Conservation (phyloP, 768 basidiomycete genomes). For the Trichaptum fuscoviolaceum region DNA sequence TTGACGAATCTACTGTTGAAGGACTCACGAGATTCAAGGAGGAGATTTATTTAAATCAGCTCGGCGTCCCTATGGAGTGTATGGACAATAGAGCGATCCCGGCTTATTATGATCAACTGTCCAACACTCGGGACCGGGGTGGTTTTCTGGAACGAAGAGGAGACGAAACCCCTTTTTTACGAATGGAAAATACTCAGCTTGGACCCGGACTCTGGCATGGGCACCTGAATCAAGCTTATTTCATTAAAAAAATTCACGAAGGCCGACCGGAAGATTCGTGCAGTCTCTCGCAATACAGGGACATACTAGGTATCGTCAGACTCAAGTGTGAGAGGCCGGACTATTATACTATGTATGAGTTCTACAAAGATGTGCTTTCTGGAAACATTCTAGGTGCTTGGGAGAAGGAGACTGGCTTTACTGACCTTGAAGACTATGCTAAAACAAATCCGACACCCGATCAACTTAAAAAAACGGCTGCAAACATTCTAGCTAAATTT, state of each 20-base stretch:
- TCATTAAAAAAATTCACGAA: not conserved
- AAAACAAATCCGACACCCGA: not conserved
- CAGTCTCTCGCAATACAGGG: not conserved
- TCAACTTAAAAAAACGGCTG: not conserved
- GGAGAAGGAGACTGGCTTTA: not conserved
- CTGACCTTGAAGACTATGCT: not conserved
- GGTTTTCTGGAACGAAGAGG: not conserved
- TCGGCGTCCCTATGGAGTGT: not conserved
- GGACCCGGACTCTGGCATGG: not conserved
- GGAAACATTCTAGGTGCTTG: not conserved
- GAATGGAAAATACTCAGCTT: slow-evolving; percentile 3
- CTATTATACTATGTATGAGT: not conserved
- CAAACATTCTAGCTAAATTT: not conserved
- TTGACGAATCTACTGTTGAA: not conserved
- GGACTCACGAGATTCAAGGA: not conserved
- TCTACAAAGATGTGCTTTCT: not conserved
- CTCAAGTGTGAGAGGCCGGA: not conserved
- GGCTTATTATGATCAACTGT: not conserved
- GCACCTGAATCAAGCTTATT: not conserved
- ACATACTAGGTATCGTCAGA: not conserved
- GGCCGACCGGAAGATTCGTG: not conserved
- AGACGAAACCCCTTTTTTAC: not conserved
- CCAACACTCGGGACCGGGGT: not conserved
- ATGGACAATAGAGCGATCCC: not conserved
- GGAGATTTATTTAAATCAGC: not conserved